Base-by-base conservation (phyloP, 345 rosid genomes). In the Syzygium aromaticum region DNA sequence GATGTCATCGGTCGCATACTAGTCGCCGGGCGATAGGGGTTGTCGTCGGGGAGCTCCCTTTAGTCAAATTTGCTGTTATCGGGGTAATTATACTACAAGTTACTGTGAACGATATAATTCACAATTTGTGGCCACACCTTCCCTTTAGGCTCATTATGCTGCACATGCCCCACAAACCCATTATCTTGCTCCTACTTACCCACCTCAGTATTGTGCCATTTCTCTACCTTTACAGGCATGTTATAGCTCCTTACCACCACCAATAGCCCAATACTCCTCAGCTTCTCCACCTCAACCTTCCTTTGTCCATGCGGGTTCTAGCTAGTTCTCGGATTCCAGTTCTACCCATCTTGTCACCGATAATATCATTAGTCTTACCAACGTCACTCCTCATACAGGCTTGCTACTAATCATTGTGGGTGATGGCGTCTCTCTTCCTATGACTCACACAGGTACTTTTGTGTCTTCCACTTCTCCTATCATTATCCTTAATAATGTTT, bases 1-100 rank as follows among this genome's bases (percentile, higher is more conserved):
- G 0, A 27, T 25, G 3, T 56, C 2, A 0, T 2, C 1, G 0
- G 5, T 56, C 12, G 0, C 61, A 8, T 56, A 56, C n/a, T 2
- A 23, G 27, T 23, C 19, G 21, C 21, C 27, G 23, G 11, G 61
- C 11, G 23, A 22, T 8, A 53, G 2, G 82, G 9, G 12, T 56
- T 3, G 22, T 56, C 2, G 2, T 7, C 2, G 5, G 9, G 61
- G 13, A 56, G 5, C n/a, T 23, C 23, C 13, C 27, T 56, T 56
- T 22, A 22, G 27, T 56, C 61, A 56, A 23, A 56, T 56, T 56
- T 23, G 61, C 9, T 7, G n/a, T 1, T 0, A 0, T 22, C 3
- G 27, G 57, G 11, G n/a, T 23, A 11, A 56, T 56, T 56, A 56
- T 22, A 3, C 27, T 3, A 54, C 61, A 56, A 22, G 4, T 22